These are phyloP conservation scores for Fragaria nilgerrensis DNA, from an alignment of 306 rosid species.

Conservation along the genomic window DNA sequence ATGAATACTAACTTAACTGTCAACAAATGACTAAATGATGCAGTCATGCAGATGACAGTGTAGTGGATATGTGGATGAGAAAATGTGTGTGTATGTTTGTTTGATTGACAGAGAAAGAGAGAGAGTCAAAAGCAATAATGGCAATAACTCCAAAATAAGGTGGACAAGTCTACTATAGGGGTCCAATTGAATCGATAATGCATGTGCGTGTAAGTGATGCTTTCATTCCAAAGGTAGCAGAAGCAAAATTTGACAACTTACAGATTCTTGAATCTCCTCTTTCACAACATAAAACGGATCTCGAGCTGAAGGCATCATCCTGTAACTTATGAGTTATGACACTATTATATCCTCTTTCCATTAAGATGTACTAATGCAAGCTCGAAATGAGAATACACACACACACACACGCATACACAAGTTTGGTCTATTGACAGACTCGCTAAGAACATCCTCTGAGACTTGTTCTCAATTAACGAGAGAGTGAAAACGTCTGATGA, in stretches of 20 bases:
- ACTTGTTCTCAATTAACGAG: not conserved
- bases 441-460: not conserved
- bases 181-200: not conserved
- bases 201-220: not conserved
- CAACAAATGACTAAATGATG: not conserved
- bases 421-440: not conserved
- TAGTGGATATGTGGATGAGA: not conserved
- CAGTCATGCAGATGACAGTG: not conserved
- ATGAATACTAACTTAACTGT: not conserved
- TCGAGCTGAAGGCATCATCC: constrained; percentile 83
- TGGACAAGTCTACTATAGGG: not conserved
- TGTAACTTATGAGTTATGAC: constrained; percentile 16
- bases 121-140: not conserved
- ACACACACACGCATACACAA: not conserved
- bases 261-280: constrained; percentile 96
- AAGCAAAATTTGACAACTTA: constrained; percentile 38
- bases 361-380: constrained; percentile 12
- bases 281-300: constrained; percentile 98
- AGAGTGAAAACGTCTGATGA: not conserved
- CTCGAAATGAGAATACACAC: not conserved
- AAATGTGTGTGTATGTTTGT: not conserved
- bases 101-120: not conserved
- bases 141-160: not conserved
- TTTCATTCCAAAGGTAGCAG: not conserved
- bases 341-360: constrained; percentile 11